A percentile compares a stretch with the other conserved stretches of the same genome.
Evolutionary conservation across 2,329 filamentous ascomycete species (phyloP).

Genomic region (Curvularia verruculosa): DNA sequence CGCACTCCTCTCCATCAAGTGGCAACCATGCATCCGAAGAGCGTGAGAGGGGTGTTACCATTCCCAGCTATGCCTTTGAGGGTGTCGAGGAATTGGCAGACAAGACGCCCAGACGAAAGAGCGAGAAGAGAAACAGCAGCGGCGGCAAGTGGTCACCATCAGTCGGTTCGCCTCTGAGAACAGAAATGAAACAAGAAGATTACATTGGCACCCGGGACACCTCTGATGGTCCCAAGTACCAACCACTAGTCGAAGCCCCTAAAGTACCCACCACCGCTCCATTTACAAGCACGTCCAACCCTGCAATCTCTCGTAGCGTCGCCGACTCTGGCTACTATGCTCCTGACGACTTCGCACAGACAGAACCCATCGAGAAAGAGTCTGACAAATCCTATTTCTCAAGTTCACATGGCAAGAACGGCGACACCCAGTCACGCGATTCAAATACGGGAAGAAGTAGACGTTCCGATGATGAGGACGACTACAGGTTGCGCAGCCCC

Average conservation of each 20-base stretch:
- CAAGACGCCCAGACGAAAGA: conserved; percentile 55
- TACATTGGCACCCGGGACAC: conserved; percentile 41
- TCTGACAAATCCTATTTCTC: conserved; percentile 45
- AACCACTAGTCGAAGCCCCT: conserved; percentile 22
- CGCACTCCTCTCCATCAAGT: conserved; percentile 25
- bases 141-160: conserved; percentile 50
- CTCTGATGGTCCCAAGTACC: conserved; percentile 19
- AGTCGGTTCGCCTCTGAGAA: conserved; percentile 52
- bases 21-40: conserved; percentile 24
- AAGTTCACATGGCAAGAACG: conserved; percentile 39
- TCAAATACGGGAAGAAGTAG: conserved; percentile 10
- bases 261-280: conserved; percentile 20
- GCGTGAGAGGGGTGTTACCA: conserved; percentile 24
- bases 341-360: conserved; percentile 34
- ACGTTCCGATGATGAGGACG: conserved; percentile 14
- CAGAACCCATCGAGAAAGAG: conserved; percentile 34
- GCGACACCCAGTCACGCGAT: conserved; percentile 29
- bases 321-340: conserved; percentile 45
- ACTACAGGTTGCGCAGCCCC: conserved; percentile 19
- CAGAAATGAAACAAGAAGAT: conserved; percentile 54
- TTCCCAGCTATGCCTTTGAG: conserved; percentile 45
- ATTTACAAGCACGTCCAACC: conserved; percentile 22
- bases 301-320: conserved; percentile 24
- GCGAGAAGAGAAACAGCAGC: conserved; percentile 54
- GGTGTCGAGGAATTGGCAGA: conserved; percentile 43